Evolutionary conservation across 2,329 filamentous ascomycete species (phyloP).

Genomic region (Penicillium hesseltinei): DNA sequence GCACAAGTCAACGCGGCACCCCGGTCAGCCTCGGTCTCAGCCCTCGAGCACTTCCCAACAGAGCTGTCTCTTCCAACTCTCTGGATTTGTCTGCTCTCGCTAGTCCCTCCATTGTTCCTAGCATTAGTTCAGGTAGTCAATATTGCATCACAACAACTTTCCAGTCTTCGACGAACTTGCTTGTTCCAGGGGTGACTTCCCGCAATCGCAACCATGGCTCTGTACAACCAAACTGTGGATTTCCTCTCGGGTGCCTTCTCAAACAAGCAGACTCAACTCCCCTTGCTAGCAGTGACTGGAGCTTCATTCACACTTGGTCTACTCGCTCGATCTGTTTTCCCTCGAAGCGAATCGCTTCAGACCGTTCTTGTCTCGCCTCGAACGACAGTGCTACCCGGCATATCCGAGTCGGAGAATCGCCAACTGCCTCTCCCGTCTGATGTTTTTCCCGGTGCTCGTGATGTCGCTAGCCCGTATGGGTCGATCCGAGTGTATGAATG

Average conservation of each 20-base stretch:
- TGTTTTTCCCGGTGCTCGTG: constrained; percentile 60
- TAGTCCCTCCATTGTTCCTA: not conserved
- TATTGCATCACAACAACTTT: not conserved
- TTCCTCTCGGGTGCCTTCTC: constrained; percentile 34
- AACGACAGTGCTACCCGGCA: constrained; percentile 30
- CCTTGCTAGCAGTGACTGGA: constrained; percentile 36
- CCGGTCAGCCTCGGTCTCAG: constrained; percentile 2
- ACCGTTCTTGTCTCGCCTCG: constrained; percentile 39
- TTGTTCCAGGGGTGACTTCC: constrained; percentile 1
- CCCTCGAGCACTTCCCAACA: not conserved
- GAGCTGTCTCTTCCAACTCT: not conserved
- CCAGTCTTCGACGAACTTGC: not conserved
- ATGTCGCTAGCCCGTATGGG: constrained; percentile 64
- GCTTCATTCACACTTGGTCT: constrained; percentile 37
- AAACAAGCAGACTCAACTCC: constrained; percentile 31
- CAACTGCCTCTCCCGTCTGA: constrained; percentile 65
- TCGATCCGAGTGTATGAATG: constrained; percentile 74
- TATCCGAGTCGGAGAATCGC: constrained; percentile 39
- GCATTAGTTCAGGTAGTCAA: too few relatives aligned
- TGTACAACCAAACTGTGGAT: constrained; percentile 36
- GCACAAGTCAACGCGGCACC: not conserved
- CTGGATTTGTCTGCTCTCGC: not conserved
- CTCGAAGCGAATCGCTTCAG: constrained; percentile 10
- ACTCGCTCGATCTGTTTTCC: constrained; percentile 30
- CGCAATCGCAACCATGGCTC: constrained; percentile 29